These are phyloP conservation scores for Teratosphaeria zuluensis DNA, from an alignment of 2,329 filamentous ascomycete species.

Conservation along the genomic window DNA sequence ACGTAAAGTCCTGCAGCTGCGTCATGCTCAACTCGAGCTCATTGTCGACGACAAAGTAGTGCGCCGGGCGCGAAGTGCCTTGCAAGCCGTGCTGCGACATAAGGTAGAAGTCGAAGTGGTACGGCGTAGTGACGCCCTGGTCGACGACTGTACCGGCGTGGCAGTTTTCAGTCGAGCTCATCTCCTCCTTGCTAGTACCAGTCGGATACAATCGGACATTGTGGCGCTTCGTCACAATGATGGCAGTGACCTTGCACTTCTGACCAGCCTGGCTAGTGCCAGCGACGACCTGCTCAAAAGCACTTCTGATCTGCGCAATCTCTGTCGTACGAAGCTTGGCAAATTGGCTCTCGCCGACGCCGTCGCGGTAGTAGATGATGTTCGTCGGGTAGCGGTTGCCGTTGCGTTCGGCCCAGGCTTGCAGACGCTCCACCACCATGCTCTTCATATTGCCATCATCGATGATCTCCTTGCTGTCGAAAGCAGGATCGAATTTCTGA, in stretches of 20 bases:
- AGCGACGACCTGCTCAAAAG: constrained; percentile 52
- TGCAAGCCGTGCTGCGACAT: constrained; percentile 72
- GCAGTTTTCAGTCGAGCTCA: constrained; percentile 47
- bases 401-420: constrained; percentile 55
- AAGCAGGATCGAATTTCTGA: constrained; percentile 39
- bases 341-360: constrained; percentile 83
- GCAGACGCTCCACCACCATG: constrained; percentile 51
- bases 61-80: constrained; percentile 73
- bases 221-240: constrained; percentile 81
- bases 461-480: constrained; percentile 58
- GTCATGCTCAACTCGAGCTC: constrained; percentile 46
- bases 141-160: constrained; percentile 74
- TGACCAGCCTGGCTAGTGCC: constrained; percentile 44
- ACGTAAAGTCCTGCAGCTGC: constrained; percentile 61
- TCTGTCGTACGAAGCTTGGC: constrained; percentile 57
- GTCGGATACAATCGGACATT: constrained; percentile 78
- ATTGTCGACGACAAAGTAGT: constrained; percentile 59
- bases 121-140: constrained; percentile 65
- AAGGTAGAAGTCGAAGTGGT: constrained; percentile 76
- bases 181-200: constrained; percentile 23
- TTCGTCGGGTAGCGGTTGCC: constrained; percentile 51
- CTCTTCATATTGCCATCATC: constrained; percentile 40
- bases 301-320: constrained; percentile 54
- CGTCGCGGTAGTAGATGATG: constrained; percentile 79
- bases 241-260: constrained; percentile 49